Evolutionary conservation across 179 eudicot genomes (phyloP), one percentile per base, ranked within the genome.

Genomic region (Heliamphora pulchella): DNA sequence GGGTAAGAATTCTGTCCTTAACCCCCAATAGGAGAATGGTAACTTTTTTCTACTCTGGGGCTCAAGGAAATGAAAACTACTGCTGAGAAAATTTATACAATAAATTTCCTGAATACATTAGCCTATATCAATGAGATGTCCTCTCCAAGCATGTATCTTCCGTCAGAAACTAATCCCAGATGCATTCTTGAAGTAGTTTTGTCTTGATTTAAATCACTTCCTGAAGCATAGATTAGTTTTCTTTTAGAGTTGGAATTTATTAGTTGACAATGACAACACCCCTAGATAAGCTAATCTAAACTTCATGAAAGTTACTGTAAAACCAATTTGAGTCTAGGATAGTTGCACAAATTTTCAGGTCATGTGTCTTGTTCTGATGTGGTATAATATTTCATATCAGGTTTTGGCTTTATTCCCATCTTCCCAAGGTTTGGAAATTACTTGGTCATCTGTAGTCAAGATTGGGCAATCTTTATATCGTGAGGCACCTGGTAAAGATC

Each of bases 401-500:
- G 97, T 95, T 77, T 74, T 90, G 88, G 87, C 81, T 65, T 81
- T 95, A 63, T 95, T 95, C 82, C 98, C 98, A 5, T 95, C 98
- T 78, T 85, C 98, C 77, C 97, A 87, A 83, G 98, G 98, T 79
- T 80, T 95, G 86, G 95, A 95, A 48, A 87, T 95, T 74, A 91
- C 87, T 44, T 93, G 97, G 97, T 91, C 97, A 80, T 93, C 98
- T 43, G 98, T 95, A 18, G 97, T 95, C 80, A 95, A 95, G 82
- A 89, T 95, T 72, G 98, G 90, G 72, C 97, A 95, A 83, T 95
- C 98, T 59, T 82, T 95, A 79, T 95, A 93, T 72, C 97, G 98
- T 2, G 98, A 95, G 84, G 97, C 84, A 57, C 98, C 98, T 53
- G 98, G 98, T 75, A 95, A 89, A 83, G 98, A 95, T 81, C 98